Conservation (phyloP, 1,284 basidiomycete species). For the Malassezia pachydermatis region DNA sequence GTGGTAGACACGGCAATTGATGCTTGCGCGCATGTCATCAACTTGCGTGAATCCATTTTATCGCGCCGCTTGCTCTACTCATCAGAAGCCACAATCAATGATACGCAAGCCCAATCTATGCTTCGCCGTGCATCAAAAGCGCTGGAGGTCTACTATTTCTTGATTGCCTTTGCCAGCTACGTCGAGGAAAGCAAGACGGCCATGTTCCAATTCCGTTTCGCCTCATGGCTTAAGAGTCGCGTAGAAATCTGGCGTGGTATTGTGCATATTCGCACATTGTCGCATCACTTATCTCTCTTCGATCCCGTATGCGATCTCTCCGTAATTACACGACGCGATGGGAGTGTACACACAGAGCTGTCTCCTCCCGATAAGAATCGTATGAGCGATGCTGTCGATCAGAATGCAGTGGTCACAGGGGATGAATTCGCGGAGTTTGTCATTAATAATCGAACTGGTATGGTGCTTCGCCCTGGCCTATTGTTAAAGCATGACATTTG, state of each 20-base stretch:
- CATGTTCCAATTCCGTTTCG: slow-evolving; percentile 64
- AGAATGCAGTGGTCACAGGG: slow-evolving; percentile 32
- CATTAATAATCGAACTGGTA: slow-evolving; percentile 42
- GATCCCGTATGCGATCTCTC: slow-evolving; percentile 45
- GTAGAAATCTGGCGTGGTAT: slow-evolving; percentile 75
- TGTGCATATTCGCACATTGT: slow-evolving; percentile 27
- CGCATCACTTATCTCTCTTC: slow-evolving; percentile 41
- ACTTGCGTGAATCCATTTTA: slow-evolving; percentile 43
- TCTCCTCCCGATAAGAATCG: slow-evolving; percentile 24
- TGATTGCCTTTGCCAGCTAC: slow-evolving; percentile 86
- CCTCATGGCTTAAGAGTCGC: slow-evolving; percentile 71
- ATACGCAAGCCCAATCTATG: slow-evolving; percentile 23
- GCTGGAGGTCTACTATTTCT: slow-evolving; percentile 67
- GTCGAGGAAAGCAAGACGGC: slow-evolving; percentile 62
- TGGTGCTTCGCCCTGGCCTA: slow-evolving; percentile 40
- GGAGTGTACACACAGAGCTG: slow-evolving; percentile 22
- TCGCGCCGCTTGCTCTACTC: slow-evolving; percentile 34
- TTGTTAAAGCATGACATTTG: slow-evolving; percentile 47
- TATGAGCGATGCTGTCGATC: slow-evolving; percentile 24
- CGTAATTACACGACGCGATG: slow-evolving; percentile 28
- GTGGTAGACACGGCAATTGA: slow-evolving; percentile 44
- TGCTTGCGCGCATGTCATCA: slow-evolving; percentile 39
- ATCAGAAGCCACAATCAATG: slow-evolving; percentile 27
- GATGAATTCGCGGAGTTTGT: slow-evolving; percentile 48
- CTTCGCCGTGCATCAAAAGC: slow-evolving; percentile 43